Evolutionary conservation across 2,329 filamentous ascomycete genomes (phyloP).

Genomic region (Ophiostoma himal-ulmi): DNA sequence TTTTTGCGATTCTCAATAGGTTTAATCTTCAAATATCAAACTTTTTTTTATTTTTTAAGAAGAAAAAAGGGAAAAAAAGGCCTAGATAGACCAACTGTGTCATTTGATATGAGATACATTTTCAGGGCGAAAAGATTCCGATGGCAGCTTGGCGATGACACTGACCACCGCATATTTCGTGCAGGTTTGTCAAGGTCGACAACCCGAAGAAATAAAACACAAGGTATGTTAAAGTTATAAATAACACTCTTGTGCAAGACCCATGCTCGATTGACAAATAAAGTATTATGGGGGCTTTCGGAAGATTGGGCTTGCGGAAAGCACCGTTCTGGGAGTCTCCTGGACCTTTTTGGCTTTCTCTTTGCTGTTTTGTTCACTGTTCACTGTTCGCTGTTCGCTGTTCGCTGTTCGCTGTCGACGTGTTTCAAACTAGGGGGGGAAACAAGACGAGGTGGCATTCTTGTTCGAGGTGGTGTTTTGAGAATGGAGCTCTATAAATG

Average conservation of each 20-base stretch:
- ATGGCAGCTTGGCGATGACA: not conserved
- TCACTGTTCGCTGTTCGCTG: too few species aligned
- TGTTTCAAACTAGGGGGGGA: not conserved
- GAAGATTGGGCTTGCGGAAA: not conserved
- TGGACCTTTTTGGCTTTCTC: not conserved
- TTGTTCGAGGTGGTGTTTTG: not conserved
- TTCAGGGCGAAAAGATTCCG: not conserved
- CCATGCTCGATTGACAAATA: conserved; percentile 1
- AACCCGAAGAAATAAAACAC: not conserved
- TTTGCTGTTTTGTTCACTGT: not conserved
- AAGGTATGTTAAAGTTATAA: not conserved
- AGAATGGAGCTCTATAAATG: not conserved
- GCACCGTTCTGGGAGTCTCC: not conserved
- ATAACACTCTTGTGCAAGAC: not conserved
- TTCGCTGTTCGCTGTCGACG: not conserved
- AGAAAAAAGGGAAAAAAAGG: too few species aligned
- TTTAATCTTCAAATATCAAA: too few species aligned
- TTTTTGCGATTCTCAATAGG: too few species aligned
- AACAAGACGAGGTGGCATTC: conserved; percentile 5
- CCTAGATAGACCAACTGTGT: not conserved
- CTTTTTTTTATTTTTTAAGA: too few species aligned
- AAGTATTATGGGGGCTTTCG: not conserved
- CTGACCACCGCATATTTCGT: not conserved
- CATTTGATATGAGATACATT: not conserved
- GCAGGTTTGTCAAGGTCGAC: not conserved